These are phyloP conservation scores for Dryas drummondii DNA, from an alignment of 306 rosid genomes.

Conservation along the genomic window DNA sequence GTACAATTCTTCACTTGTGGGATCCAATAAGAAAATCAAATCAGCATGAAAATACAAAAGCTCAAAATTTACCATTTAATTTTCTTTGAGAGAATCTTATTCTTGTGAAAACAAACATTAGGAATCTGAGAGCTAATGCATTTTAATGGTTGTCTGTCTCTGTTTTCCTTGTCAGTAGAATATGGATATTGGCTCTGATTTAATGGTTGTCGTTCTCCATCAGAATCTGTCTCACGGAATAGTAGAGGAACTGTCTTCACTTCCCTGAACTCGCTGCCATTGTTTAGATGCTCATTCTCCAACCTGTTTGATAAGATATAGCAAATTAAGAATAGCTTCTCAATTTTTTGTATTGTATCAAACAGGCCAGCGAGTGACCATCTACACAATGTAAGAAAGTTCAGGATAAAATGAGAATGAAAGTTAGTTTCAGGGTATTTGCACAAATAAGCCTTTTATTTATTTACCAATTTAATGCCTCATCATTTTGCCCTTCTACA, in stretches of 20 bases:
- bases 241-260: conserved; percentile 88
- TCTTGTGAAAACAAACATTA: background rate
- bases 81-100: background rate
- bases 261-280: conserved; percentile 75
- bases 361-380: no score
- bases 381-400: no score
- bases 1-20: background rate
- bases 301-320: conserved; percentile 43
- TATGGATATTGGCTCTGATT: background rate
- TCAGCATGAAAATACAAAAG: background rate
- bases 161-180: background rate
- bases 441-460: no score
- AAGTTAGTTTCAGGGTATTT: no score
- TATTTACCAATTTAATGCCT: no score
- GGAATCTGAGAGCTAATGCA: background rate
- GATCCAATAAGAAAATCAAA: background rate
- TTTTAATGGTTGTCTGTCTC: background rate
- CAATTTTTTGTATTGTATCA: no score
- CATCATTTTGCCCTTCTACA: no score
- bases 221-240: conserved; percentile 69
- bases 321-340: background rate
- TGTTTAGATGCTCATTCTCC: conserved; percentile 91
- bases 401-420: no score
- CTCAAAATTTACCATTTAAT: background rate
- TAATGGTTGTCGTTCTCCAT: conserved; percentile 16